Conservation (phyloP, 371 early-diverging fungal genomes). For the Rhizopus microsporus region DNA sequence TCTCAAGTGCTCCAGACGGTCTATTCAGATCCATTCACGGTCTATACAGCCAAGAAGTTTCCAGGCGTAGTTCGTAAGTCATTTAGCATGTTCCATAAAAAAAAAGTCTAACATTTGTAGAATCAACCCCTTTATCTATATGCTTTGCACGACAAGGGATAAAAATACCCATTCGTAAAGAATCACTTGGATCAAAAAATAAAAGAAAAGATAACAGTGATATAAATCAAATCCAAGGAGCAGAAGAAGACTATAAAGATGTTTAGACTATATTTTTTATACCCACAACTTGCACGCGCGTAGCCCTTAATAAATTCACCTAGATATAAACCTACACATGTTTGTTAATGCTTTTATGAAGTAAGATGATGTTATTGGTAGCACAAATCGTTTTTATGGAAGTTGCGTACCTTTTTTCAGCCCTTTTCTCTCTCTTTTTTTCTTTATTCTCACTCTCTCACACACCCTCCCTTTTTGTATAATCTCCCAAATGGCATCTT, state of each 20-base stretch:
- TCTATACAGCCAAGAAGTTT: conserved; percentile 67
- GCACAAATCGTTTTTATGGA: conserved; percentile 1
- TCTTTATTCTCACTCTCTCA: not conserved
- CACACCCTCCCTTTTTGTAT: conserved; percentile 1
- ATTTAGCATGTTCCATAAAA: not conserved
- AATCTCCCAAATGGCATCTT: conserved; percentile 18
- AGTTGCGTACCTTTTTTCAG: not conserved
- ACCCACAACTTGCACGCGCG: not conserved
- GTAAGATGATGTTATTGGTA: not conserved
- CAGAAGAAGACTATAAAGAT: not conserved
- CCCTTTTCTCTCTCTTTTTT: not conserved
- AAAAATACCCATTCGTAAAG: conserved; percentile 66
- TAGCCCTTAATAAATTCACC: no score
- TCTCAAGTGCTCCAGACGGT: conserved; percentile 39
- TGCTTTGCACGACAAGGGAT: conserved; percentile 73
- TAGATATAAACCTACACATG: not conserved
- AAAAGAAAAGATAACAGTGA: conserved; percentile 1
- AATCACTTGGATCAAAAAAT: conserved; percentile 6
- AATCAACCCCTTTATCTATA: conserved; percentile 66
- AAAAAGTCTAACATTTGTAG: conserved; percentile 30
- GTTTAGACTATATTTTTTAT: not conserved
- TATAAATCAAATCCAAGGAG: not conserved
- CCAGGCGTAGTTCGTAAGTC: conserved; percentile 69
- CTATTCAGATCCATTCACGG: conserved; percentile 55
- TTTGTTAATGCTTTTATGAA: not conserved